A percentile compares a stretch with the other conserved stretches of the same genome.
Conservation (phyloP, 306 rosid genomes). For the Morella rubra region DNA sequence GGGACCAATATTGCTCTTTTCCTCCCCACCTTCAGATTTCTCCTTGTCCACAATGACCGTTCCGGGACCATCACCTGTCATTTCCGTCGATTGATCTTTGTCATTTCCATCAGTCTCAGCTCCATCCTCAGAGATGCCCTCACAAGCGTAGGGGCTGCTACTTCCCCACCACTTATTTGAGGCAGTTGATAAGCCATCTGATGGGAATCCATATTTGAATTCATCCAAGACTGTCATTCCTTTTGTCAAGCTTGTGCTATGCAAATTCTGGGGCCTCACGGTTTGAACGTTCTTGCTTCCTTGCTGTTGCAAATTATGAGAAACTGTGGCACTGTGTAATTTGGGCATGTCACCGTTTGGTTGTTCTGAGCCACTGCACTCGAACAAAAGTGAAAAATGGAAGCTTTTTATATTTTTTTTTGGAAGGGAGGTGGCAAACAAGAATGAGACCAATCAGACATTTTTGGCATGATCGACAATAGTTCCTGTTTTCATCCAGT, state of each 20-base stretch:
- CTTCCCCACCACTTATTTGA: conserved; percentile 95
- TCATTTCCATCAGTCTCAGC: conserved; percentile 15
- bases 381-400: too few relatives aligned
- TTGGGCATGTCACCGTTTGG: conserved; percentile 44
- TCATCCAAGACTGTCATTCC: conserved; percentile 57
- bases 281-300: conserved; percentile 57
- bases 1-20: conserved; percentile 25
- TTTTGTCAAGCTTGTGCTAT: conserved; percentile 41
- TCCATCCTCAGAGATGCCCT: conserved; percentile 18
- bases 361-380: conserved; percentile 42
- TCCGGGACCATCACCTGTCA: conserved; percentile 16
- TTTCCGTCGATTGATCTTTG: conserved; percentile 32
- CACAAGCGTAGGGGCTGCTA: conserved; percentile 29
- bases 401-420: too few relatives aligned
- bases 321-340: conserved; percentile 40
- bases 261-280: conserved; percentile 38
- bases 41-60: conserved; percentile 33
- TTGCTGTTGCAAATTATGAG: conserved; percentile 46
- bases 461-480: neutral
- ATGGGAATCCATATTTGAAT: conserved; percentile 78
- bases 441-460: conserved; percentile 11
- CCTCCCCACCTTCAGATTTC: conserved; percentile 32
- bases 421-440: too few relatives aligned
- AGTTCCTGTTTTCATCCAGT: neutral
- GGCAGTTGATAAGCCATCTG: conserved; percentile 56